Evolutionary conservation across 1,284 basidiomycete species (phyloP).

Genomic region (Trichosporon sp.): DNA sequence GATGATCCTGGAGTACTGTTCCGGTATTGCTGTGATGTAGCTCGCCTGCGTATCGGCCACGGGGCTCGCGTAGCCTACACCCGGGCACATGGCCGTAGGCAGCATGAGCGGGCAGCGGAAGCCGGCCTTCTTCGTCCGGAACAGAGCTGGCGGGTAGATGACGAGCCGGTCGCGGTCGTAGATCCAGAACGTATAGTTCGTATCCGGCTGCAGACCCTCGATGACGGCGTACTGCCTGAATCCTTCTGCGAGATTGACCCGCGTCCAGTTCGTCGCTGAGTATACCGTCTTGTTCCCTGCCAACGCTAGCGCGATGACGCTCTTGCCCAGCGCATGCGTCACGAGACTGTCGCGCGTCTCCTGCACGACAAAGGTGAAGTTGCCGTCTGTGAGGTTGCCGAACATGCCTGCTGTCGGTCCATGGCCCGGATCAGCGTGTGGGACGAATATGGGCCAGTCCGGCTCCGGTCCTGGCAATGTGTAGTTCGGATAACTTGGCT

Average conservation of each 20-base stretch:
- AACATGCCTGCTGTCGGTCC: background rate
- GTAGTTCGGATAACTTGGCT: conserved; percentile 71
- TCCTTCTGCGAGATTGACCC: conserved; percentile 27
- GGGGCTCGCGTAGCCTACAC: conserved; percentile 64
- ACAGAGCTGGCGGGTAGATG: conserved; percentile 37
- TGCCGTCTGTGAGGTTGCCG: conserved; percentile 28
- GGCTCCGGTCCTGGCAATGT: conserved; percentile 62
- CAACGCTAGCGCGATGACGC: background rate
- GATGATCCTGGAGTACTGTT: conserved; percentile 53
- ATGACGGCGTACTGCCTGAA: conserved; percentile 33
- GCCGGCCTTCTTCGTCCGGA: conserved; percentile 44
- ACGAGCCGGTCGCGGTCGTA: conserved; percentile 16
- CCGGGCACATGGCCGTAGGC: conserved; percentile 67
- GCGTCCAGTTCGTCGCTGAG: conserved; percentile 30
- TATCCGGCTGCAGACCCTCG: conserved; percentile 23
- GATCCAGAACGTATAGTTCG: conserved; percentile 45
- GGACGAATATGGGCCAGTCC: conserved; percentile 45
- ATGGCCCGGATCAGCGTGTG: background rate
- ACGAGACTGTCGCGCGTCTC: background rate
- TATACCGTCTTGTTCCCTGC: background rate
- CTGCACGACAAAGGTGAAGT: conserved; percentile 52
- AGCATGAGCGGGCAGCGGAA: conserved; percentile 69
- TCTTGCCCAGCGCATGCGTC: background rate
- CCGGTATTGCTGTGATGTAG: conserved; percentile 53
- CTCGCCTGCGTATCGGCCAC: conserved; percentile 39